phyloP scores from a whole-genome alignment of 768 basidiomycete genomes.

The Suillus brevipes region DNA sequence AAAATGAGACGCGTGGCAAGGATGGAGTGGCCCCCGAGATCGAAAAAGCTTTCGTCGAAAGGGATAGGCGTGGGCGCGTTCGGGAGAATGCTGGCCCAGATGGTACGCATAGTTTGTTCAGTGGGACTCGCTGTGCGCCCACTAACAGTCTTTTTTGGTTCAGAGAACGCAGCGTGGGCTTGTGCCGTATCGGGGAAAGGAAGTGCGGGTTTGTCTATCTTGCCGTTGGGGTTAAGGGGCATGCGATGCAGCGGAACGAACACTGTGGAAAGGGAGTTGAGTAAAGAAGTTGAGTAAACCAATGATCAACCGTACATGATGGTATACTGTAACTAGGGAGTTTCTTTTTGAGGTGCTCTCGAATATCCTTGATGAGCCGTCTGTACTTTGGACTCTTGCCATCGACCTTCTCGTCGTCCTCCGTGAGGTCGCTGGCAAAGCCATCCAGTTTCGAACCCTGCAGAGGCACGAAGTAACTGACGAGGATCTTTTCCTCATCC shows the following conservation, averaged over 20 bases:
- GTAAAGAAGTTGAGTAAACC: not conserved
- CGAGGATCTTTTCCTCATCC: constrained; percentile 98
- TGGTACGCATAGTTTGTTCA: constrained; percentile 75
- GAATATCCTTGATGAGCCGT: constrained; percentile 86
- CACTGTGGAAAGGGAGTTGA: constrained; percentile 47
- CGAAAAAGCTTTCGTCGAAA: constrained; percentile 94
- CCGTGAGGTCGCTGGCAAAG: constrained; percentile 65
- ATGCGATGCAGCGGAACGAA: constrained; percentile 93
- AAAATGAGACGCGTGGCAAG: constrained; percentile 96
- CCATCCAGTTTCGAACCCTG: constrained; percentile 64
- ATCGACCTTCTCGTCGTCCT: constrained; percentile 51
- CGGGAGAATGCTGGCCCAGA: constrained; percentile 84
- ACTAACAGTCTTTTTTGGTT: constrained; percentile 34
- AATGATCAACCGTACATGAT: constrained; percentile 55
- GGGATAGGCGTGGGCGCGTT: constrained; percentile 77
- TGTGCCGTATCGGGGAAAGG: constrained; percentile 98
- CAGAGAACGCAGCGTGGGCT: constrained; percentile 40
- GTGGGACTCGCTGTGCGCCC: constrained; percentile 57
- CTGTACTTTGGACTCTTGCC: constrained; percentile 79
- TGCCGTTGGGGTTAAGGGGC: constrained; percentile 98
- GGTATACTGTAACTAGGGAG: constrained; percentile 94
- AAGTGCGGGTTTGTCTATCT: constrained; percentile 96
- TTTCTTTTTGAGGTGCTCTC: constrained; percentile 96
- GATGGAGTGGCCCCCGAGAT: constrained; percentile 97
- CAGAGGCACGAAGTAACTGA: constrained; percentile 95